phyloP scores from a whole-genome alignment of 495 filamentous ascomycete species.

The Tuber microsphaerosporum region DNA sequence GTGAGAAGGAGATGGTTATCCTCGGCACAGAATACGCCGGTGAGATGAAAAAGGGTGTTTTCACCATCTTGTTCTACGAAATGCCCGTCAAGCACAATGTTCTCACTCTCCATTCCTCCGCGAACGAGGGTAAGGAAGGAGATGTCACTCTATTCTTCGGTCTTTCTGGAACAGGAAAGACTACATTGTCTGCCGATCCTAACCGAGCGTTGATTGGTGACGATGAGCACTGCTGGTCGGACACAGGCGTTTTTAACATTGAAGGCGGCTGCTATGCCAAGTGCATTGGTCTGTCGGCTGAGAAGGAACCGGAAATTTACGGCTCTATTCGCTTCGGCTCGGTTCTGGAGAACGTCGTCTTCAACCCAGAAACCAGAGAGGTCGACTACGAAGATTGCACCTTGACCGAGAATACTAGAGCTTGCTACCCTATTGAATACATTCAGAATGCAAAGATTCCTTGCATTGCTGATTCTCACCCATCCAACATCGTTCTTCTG shows the following conservation, averaged over 20 bases:
- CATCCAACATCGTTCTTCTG: slow-evolving; percentile 92
- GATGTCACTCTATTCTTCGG: slow-evolving; percentile 99
- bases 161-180: slow-evolving; percentile 97
- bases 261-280: slow-evolving; percentile 99
- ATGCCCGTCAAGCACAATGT: slow-evolving; percentile 99
- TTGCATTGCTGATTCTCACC: slow-evolving; percentile 78
- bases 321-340: slow-evolving; percentile 93
- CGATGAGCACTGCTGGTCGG: slow-evolving; percentile 99
- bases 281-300: slow-evolving; percentile 91
- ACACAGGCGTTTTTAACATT: slow-evolving; percentile 96
- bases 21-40: slow-evolving; percentile 98
- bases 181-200: slow-evolving; percentile 91
- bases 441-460: slow-evolving; percentile 98
- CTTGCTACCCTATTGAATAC: slow-evolving; percentile 97
- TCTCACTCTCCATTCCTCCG: slow-evolving; percentile 89
- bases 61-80: slow-evolving; percentile 99
- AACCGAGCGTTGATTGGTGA: slow-evolving; percentile 95
- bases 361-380: slow-evolving; percentile 77
- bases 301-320: slow-evolving; percentile 99
- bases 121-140: slow-evolving; percentile 78
- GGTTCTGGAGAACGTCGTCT: slow-evolving; percentile 97
- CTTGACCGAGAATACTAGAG: slow-evolving; percentile 92
- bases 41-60: slow-evolving; percentile 99
- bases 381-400: slow-evolving; percentile 95
- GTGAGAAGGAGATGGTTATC: slow-evolving; percentile 95